Evolutionary conservation across 345 rosid genomes (phyloP).

Genomic region (Mercurialis annua): DNA sequence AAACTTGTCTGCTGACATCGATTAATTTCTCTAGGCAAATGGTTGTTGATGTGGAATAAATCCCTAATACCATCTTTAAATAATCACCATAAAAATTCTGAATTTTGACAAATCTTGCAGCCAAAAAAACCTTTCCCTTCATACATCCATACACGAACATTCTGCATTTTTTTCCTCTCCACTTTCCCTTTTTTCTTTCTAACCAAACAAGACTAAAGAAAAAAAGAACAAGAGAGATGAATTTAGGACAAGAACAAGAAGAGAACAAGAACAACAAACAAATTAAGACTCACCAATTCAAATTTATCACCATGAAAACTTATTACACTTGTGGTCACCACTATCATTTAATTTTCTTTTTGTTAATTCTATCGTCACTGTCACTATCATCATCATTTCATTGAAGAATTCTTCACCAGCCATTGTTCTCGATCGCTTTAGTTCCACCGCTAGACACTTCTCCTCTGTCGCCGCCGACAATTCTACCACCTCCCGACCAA

Average conservation of each 20-base stretch:
- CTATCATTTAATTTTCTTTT: constrained; percentile 26
- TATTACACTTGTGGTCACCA: background rate
- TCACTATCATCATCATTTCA: constrained; percentile 13
- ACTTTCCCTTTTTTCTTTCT: constrained; percentile 14
- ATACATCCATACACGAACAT: constrained; percentile 5
- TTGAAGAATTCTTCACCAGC: constrained; percentile 86
- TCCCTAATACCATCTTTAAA: too few species aligned
- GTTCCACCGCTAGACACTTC: constrained; percentile 48
- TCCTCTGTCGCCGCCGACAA: constrained; percentile 48
- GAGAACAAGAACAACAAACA: constrained; percentile 15
- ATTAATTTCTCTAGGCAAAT: too few species aligned
- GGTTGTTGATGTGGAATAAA: too few species aligned
- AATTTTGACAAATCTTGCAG: constrained; percentile 77
- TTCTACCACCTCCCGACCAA: constrained; percentile 56
- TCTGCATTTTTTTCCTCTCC: constrained; percentile 4
- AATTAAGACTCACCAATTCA: constrained; percentile 30
- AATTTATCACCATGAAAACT: constrained; percentile 55
- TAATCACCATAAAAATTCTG: too few species aligned
- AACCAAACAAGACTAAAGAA: background rate
- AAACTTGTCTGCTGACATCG: too few species aligned
- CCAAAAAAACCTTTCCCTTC: constrained; percentile 53
- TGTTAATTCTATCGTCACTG: too few species aligned
- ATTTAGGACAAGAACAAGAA: constrained; percentile 30
- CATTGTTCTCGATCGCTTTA: constrained; percentile 59
- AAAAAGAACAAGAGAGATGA: constrained; percentile 41